Evolutionary conservation across 257 asterid species (phyloP), one percentile per base, ranked within the genome.

Genomic region (Henckelia pumila): DNA sequence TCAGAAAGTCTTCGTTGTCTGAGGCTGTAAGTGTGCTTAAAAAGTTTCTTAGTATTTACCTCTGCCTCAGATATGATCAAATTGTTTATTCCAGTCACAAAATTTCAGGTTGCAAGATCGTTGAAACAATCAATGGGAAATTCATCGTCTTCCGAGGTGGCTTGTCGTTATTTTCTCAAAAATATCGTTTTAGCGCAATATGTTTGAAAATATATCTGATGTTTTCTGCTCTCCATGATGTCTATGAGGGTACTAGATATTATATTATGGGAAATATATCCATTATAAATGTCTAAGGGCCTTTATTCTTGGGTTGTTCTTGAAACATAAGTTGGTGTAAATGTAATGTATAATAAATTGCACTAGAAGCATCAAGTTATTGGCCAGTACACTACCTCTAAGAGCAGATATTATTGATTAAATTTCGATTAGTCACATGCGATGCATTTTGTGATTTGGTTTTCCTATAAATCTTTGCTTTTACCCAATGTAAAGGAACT

Each of bases 21-120:
- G 95, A 88, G 56, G 74, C 82, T 73, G 91, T 91, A 75, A 82
- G 95, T 77, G 30, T 66, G 62, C 56, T 73, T 63, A 47, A 17
- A 67, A 57, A 33, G 16, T 33, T 73, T 44, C 35, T 22, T 49
- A 57, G 37, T 68, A 16, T 6, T 52, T 52, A 16, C 53, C 65
- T 24, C 64, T 61, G 16, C 59, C 58, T 74, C 26, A 56, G 21
- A n/a, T 37, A 58, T 68, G 66, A 9, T 63, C 62, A 56, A 53
- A 13, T 64, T 68, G 61, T 70, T 52, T 22, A 49, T 62, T 33
- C 11, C 35, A 13, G 33, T 56, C 56, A 33, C 61, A 53, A 32
- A 59, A 22, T 75, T 59, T 63, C 72, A 87, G 91, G 83, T 85
- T 9, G 68, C 85, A 11, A 83, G 83, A 71, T 76, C 83, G 6